Evolutionary conservation across 1,284 basidiomycete species (phyloP).

Genomic region (Tilletia horrida): DNA sequence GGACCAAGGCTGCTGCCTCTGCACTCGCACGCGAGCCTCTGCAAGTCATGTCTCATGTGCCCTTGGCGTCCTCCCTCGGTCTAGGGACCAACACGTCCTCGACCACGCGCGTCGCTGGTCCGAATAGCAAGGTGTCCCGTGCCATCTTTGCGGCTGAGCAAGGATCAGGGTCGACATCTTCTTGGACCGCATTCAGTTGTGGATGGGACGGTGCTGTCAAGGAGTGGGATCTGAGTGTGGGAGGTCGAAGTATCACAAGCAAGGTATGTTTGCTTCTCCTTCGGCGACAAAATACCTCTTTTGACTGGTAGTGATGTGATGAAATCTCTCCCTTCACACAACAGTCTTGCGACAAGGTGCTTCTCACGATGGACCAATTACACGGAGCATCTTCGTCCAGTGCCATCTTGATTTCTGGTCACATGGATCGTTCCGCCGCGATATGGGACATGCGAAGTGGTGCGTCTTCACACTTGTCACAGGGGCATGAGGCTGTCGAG

Average conservation of each 20-base stretch:
- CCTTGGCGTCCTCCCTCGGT: slow-evolving; percentile 19
- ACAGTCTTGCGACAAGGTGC: slow-evolving; percentile 37
- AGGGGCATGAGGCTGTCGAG: too few species aligned
- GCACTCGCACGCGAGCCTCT: not conserved
- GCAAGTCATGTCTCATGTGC: slow-evolving; percentile 27
- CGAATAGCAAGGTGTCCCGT: slow-evolving; percentile 34
- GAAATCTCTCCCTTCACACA: not conserved
- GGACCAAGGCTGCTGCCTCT: slow-evolving; percentile 7
- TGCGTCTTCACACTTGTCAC: slow-evolving; percentile 19
- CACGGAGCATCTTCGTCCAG: slow-evolving; percentile 10
- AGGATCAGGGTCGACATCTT: not conserved
- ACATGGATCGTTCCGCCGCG: slow-evolving; percentile 44
- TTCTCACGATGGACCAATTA: slow-evolving; percentile 38
- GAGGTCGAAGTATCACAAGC: slow-evolving; percentile 24
- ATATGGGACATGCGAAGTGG: slow-evolving; percentile 45
- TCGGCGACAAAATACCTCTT: too few species aligned
- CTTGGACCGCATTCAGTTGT: slow-evolving; percentile 29
- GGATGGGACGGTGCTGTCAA: slow-evolving; percentile 48
- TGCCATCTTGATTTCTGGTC: slow-evolving; percentile 31
- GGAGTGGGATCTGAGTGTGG: slow-evolving; percentile 42
- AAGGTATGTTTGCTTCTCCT: slow-evolving; percentile 25
- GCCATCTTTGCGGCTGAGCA: slow-evolving; percentile 29
- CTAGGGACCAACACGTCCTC: slow-evolving; percentile 18
- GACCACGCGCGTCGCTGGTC: slow-evolving; percentile 27
- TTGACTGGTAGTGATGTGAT: too few species aligned